phyloP scores from a whole-genome alignment of 108 stramenopile species.

The Phaeodactylum tricornutum region DNA sequence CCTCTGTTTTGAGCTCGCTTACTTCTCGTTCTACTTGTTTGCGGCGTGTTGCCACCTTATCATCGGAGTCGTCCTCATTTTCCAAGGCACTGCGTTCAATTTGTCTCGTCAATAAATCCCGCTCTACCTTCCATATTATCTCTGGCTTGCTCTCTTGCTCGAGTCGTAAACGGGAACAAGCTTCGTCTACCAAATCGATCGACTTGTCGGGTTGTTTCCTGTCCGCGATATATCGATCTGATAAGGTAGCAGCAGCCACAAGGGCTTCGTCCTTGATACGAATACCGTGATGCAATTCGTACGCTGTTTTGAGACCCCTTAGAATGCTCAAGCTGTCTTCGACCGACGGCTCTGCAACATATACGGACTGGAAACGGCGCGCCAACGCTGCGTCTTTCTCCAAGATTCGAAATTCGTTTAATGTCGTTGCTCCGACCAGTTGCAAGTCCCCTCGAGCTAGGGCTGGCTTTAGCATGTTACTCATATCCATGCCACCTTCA shows the following conservation, averaged over 20 bases:
- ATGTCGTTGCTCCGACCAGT: constrained; percentile 91
- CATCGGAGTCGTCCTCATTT: constrained; percentile 47
- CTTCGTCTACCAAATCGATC: constrained; percentile 96
- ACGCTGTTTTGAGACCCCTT: constrained; percentile 84
- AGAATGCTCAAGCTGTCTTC: constrained; percentile 93
- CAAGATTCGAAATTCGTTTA: constrained; percentile 90
- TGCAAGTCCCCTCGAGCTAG: constrained; percentile 93
- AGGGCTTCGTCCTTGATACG: constrained; percentile 91
- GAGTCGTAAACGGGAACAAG: constrained; percentile 53
- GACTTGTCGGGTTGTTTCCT: constrained; percentile 89
- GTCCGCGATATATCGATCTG: constrained; percentile 89
- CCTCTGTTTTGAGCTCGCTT: constrained; percentile 46
- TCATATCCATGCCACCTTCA: constrained; percentile 44
- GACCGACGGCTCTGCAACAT: constrained; percentile 80
- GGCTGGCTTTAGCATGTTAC: constrained; percentile 92
- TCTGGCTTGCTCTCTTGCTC: constrained; percentile 80
- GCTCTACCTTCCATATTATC: constrained; percentile 62
- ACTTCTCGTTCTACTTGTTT: constrained; percentile 55
- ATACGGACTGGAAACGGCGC: constrained; percentile 92
- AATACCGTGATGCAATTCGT: constrained; percentile 89
- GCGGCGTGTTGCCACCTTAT: constrained; percentile 31
- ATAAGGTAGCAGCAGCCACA: constrained; percentile 84
- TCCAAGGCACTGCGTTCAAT: constrained; percentile 67
- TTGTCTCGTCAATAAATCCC: constrained; percentile 67
- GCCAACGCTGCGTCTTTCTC: constrained; percentile 95